Percentiles rank a stretch among this genome's conserved stretches.
Evolutionary conservation across 495 filamentous ascomycete species (phyloP).

Genomic region (Penicillium odoratum): DNA sequence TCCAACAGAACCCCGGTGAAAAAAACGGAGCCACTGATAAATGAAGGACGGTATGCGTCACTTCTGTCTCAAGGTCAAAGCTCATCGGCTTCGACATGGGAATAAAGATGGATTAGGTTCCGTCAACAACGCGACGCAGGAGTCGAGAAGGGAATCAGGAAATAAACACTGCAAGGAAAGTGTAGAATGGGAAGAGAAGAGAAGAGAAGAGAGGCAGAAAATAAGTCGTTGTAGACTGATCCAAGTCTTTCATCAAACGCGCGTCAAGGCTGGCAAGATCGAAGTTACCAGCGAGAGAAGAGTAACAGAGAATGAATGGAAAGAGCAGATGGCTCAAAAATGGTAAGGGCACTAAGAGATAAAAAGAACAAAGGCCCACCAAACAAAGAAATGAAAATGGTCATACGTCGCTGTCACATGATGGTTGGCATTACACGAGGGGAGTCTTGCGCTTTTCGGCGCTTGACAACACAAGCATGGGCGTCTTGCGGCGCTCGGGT

Average conservation of each 20-base stretch:
- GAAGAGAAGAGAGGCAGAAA: slow-evolving; percentile 13
- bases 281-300: slow-evolving; percentile 11
- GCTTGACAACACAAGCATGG: slow-evolving; percentile 82
- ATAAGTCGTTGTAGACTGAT: slow-evolving; percentile 29
- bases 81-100: slow-evolving; percentile 4
- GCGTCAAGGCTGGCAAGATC: slow-evolving; percentile 17
- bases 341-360: neutral
- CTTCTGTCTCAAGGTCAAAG: neutral
- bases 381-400: slow-evolving; percentile 13
- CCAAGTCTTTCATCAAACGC: slow-evolving; percentile 26
- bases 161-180: slow-evolving; percentile 5
- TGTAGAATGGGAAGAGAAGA: slow-evolving; percentile 6
- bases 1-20: slow-evolving; percentile 16
- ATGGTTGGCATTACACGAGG: slow-evolving; percentile 50
- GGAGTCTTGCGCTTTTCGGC: slow-evolving; percentile 89
- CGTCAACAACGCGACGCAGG: slow-evolving; percentile 1
- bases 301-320: slow-evolving; percentile 20
- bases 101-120: slow-evolving; percentile 2
- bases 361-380: slow-evolving; percentile 10
- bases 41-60: slow-evolving; percentile 5
- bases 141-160: neutral
- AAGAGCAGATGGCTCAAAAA: slow-evolving; percentile 6
- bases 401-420: slow-evolving; percentile 47
- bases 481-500: slow-evolving; percentile 72
- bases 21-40: slow-evolving; percentile 5